Evolutionary conservation across 305 asterid species (phyloP), one percentile per base, ranked within the genome.

Genomic region (Fraxinus nigra): DNA sequence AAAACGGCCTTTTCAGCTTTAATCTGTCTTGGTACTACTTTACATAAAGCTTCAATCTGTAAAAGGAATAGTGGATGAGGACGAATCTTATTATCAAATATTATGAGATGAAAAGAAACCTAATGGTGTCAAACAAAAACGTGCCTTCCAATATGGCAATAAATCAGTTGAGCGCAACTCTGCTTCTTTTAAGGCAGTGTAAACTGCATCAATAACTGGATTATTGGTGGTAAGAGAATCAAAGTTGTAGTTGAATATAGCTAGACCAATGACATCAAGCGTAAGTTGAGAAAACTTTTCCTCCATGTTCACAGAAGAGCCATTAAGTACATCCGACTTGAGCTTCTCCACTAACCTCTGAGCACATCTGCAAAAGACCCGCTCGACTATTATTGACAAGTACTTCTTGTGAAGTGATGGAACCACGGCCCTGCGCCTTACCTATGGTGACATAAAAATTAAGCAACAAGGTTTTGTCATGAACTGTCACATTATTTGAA

Each of bases 331-430:
- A 79, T 79, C 84, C 54, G 91, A 83, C 78, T 87, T 91, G 75
- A 95, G 94, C 82, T 91, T 92, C 89, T 92, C 97, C 59, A 94
- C 97, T 88, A 95, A 83, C 86, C 87, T 91, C 91, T 91, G 92
- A 70, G 98, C 98, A 83, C 97, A 95, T 91, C 91, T 92, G 92
- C 94, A 92, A 87, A 95, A 95, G 87, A 94, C 97, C 90, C 97
- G 88, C 82, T 95, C 99, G 80, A 94, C 98, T 48, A 95, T 93
- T 90, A 95, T 87, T 33, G 99, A 94, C 92, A 95, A 89, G 94
- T 93, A 95, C 90, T 91, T 94, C 95, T 91, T 95, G 97, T 95
- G 99, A 89, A 95, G 99, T 28, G 98, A 95, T 79, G 99, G 99
- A 86, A 93, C 97, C 91, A 95, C 98, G 72, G 99, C 97, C 87